These are phyloP conservation scores for Phaffia australis DNA, from an alignment of 768 basidiomycete species.

Conservation along the genomic window DNA sequence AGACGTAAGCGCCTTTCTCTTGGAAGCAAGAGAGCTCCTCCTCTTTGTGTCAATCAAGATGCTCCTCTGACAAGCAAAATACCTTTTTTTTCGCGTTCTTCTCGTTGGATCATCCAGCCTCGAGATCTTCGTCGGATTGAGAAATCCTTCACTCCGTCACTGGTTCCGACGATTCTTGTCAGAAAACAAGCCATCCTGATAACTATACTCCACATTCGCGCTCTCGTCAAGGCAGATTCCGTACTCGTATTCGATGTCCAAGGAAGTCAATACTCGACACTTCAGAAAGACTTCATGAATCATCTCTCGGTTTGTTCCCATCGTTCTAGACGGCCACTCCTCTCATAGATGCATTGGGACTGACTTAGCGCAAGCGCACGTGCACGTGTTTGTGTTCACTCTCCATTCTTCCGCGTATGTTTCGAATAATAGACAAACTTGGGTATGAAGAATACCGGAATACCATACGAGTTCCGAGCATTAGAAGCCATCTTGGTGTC, in stretches of 20 bases:
- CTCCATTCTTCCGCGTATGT: background rate
- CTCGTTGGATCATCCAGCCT: slow-evolving; percentile 46
- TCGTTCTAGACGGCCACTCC: background rate
- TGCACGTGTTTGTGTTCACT: background rate
- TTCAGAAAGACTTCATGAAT: slow-evolving; percentile 78
- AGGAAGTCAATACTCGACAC: slow-evolving; percentile 71
- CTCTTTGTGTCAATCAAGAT: background rate
- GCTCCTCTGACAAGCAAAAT: background rate
- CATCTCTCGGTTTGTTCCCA: slow-evolving; percentile 57
- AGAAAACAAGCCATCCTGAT: slow-evolving; percentile 81
- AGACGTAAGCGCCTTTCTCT: slow-evolving; percentile 53
- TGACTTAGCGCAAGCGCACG: background rate
- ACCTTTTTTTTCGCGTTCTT: background rate
- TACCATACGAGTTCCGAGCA: slow-evolving; percentile 89
- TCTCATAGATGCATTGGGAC: slow-evolving; percentile 8
- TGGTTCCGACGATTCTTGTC: slow-evolving; percentile 85
- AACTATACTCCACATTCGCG: slow-evolving; percentile 88
- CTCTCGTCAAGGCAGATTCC: slow-evolving; percentile 82
- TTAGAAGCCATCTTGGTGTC: slow-evolving; percentile 86
- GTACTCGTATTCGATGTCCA: slow-evolving; percentile 87
- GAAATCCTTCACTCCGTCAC: slow-evolving; percentile 71
- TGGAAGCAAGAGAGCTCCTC: slow-evolving; percentile 21
- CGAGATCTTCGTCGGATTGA: slow-evolving; percentile 96
- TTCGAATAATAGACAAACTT: slow-evolving; percentile 7
- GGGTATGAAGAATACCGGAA: slow-evolving; percentile 9